phyloP scores from a whole-genome alignment of 2,329 filamentous ascomycete species.

The Arthroderma uncinatum region DNA sequence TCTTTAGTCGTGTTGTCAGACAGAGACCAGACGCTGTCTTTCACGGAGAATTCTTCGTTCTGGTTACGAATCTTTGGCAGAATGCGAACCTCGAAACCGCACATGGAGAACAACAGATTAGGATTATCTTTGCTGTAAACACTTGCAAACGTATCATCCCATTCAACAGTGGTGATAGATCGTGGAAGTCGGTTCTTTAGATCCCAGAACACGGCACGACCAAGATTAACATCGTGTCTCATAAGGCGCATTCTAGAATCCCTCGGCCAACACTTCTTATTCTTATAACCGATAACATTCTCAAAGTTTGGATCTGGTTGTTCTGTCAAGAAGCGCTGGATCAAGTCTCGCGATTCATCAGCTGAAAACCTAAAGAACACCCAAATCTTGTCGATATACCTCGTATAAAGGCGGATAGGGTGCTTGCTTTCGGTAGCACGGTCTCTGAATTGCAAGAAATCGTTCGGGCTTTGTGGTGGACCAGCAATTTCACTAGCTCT shows the following conservation, averaged over 20 bases:
- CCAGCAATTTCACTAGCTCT: slow-evolving; percentile 97
- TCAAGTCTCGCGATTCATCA: slow-evolving; percentile 88
- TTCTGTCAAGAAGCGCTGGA: slow-evolving; percentile 94
- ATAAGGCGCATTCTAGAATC: slow-evolving; percentile 97
- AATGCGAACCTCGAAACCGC: slow-evolving; percentile 92
- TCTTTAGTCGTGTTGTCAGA: slow-evolving; percentile 96
- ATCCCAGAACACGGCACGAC: slow-evolving; percentile 97
- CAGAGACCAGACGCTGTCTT: slow-evolving; percentile 96
- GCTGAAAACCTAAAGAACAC: slow-evolving; percentile 90
- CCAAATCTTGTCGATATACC: slow-evolving; percentile 98
- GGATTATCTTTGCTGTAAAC: slow-evolving; percentile 98
- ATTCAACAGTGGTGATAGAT: slow-evolving; percentile 93
- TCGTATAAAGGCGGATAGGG: slow-evolving; percentile 91
- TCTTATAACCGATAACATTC: slow-evolving; percentile 97
- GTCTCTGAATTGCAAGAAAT: slow-evolving; percentile 95
- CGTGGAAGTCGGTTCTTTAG: slow-evolving; percentile 91
- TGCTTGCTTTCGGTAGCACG: slow-evolving; percentile 84
- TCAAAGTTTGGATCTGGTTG: slow-evolving; percentile 98
- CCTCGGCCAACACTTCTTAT: slow-evolving; percentile 98
- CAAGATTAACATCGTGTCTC: slow-evolving; percentile 96
- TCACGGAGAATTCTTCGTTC: slow-evolving; percentile 92
- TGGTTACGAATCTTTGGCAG: slow-evolving; percentile 88
- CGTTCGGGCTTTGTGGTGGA: slow-evolving; percentile 84
- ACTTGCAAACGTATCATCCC: slow-evolving; percentile 97
- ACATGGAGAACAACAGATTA: slow-evolving; percentile 95